Evolutionary conservation across 306 rosid species (phyloP).

Genomic region (Hippophae rhamnoides): DNA sequence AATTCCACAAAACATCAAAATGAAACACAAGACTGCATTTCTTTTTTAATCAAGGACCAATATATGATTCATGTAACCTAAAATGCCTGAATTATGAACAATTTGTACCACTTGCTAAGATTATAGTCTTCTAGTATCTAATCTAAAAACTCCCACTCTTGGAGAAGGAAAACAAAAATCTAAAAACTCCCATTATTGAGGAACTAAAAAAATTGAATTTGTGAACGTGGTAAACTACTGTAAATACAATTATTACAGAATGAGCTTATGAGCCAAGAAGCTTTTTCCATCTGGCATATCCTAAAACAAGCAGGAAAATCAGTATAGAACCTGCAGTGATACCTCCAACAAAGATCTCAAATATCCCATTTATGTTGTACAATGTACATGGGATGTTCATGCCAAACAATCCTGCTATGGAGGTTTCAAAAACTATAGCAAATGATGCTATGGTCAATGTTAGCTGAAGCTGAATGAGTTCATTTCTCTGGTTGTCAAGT

Average conservation of each 20-base stretch:
- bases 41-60: too few species aligned
- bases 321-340: constrained; percentile 31
- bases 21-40: too few species aligned
- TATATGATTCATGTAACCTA: too few species aligned
- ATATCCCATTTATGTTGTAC: constrained; percentile 21
- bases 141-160: too few species aligned
- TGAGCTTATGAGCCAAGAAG: constrained; percentile 59
- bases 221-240: too few species aligned
- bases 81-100: too few species aligned
- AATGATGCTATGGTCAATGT: constrained; percentile 85
- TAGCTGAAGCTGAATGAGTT: constrained; percentile 95
- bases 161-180: too few species aligned
- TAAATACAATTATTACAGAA: neutral
- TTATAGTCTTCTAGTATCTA: too few species aligned
- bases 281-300: constrained; percentile 92
- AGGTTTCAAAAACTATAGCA: constrained; percentile 64
- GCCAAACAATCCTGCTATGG: constrained; percentile 65
- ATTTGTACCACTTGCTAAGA: too few species aligned
- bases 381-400: constrained; percentile 77
- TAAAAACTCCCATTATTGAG: too few species aligned
- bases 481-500: constrained; percentile 93
- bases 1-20: too few species aligned
- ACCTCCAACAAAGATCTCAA: constrained; percentile 40
- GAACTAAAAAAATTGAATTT: too few species aligned
- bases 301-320: constrained; percentile 56